A percentile compares a stretch with the other conserved stretches of the same genome.
Conservation (phyloP, 176 grass and related monocot genomes). For the Thalia dealbata region DNA sequence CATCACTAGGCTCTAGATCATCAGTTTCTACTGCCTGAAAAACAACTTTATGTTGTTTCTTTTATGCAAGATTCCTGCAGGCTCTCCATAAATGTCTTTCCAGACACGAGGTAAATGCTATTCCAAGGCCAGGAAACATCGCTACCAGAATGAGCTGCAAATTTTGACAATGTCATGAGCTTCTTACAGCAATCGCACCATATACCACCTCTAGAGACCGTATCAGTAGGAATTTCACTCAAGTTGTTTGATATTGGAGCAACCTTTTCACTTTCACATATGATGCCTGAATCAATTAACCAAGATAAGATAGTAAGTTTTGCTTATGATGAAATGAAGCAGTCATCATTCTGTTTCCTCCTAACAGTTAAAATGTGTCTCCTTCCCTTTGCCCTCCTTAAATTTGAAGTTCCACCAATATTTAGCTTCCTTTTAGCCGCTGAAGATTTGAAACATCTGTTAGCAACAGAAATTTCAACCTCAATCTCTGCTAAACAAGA, state of each 20-base stretch:
- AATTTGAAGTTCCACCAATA: neutral
- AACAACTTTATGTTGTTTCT: conserved; percentile 9
- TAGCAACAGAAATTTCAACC: neutral
- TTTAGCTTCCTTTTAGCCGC: neutral
- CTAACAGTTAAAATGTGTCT: neutral
- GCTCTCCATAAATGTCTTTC: conserved; percentile 30
- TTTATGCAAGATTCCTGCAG: conserved; percentile 9
- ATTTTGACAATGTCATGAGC: conserved; percentile 21
- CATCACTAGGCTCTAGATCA: conserved; percentile 50
- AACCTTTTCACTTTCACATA: conserved; percentile 38
- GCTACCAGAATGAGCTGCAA: conserved; percentile 37
- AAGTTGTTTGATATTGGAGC: conserved; percentile 39
- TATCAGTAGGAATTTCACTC: conserved; percentile 33
- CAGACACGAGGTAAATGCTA: conserved; percentile 43
- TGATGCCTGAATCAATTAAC: conserved; percentile 45
- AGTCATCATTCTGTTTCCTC: neutral
- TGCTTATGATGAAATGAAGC: neutral
- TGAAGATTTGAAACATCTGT: neutral
- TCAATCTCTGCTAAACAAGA: too few species aligned
- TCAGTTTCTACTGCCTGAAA: conserved; percentile 11
- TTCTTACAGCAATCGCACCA: conserved; percentile 50
- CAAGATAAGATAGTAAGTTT: conserved; percentile 32
- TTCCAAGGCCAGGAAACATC: conserved; percentile 37
- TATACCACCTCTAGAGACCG: conserved; percentile 31
- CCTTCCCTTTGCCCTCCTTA: neutral